Evolutionary conservation across 1,284 basidiomycete genomes (phyloP).

Genomic region (Pterulicium gracile): DNA sequence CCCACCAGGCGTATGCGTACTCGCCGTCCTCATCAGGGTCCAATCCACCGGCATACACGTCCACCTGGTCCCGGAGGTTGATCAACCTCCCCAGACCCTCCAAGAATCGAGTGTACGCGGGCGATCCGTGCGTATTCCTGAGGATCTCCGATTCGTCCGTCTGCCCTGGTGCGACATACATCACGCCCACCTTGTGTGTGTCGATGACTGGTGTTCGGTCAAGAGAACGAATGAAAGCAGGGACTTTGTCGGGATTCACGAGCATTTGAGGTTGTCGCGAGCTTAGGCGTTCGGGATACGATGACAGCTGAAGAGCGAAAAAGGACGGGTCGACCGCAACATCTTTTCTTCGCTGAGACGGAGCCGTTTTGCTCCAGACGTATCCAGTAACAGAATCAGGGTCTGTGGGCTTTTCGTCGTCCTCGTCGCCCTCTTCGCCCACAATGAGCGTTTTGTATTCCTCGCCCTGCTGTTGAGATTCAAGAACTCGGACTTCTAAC

Average conservation of each 20-base stretch:
- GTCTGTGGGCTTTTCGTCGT: slow-evolving; percentile 17
- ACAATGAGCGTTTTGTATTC: not conserved
- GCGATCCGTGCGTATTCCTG: slow-evolving; percentile 86
- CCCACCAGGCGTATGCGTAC: slow-evolving; percentile 98
- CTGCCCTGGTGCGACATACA: slow-evolving; percentile 94
- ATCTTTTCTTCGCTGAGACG: slow-evolving; percentile 78
- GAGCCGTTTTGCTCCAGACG: slow-evolving; percentile 78
- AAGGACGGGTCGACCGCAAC: slow-evolving; percentile 83
- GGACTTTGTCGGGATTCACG: slow-evolving; percentile 42
- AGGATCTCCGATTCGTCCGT: slow-evolving; percentile 81
- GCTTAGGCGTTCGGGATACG: slow-evolving; percentile 47
- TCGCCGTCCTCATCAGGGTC: slow-evolving; percentile 86
- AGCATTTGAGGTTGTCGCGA: slow-evolving; percentile 34
- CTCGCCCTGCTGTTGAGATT: not conserved
- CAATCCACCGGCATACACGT: slow-evolving; percentile 92
- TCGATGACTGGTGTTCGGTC: slow-evolving; percentile 93
- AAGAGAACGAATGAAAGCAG: slow-evolving; percentile 55
- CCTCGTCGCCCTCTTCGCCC: not conserved
- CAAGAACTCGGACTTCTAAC: not conserved
- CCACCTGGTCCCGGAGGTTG: slow-evolving; percentile 82
- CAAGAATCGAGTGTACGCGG: slow-evolving; percentile 89
- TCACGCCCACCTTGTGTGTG: slow-evolving; percentile 92
- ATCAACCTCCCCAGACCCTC: slow-evolving; percentile 85
- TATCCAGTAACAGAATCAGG: slow-evolving; percentile 70
- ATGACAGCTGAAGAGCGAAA: slow-evolving; percentile 79